Evolutionary conservation across 2,329 filamentous ascomycete species (phyloP), one percentile per base, ranked within the genome.

Genomic region (Stachybotrys chartarum): DNA sequence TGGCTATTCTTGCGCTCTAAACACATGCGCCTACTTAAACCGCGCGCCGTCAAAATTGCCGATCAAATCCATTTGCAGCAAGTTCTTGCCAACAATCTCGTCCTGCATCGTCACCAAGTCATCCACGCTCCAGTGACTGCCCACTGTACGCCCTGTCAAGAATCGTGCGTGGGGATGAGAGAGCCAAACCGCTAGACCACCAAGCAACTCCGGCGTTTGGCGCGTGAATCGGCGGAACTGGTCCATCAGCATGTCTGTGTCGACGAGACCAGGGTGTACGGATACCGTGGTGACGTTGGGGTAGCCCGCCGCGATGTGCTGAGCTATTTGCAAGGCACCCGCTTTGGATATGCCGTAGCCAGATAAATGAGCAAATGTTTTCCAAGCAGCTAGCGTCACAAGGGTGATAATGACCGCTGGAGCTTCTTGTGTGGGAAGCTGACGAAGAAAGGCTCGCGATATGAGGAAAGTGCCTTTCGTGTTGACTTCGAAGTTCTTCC

Each of bases 241-340:
- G 17, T 50, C 48, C 48, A 50, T 50, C n/a, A 50, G 10, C 48
- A 50, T 50, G 48, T 50, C 48, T n/a, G 48, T 50, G n/a, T 50
- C 48, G 8, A 50, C 17, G 10, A 50, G 17, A 11, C 48, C 48
- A 31, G 48, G 48, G n/a, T 50, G 48, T 8, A 50, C 3, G 3
- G 48, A 50, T 2, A 50, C 48, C n/a, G 48, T 30, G 17, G n/a
- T 50, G 48, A 50, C 6, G 48, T 50, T 50, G 48, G 8, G 48
- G 32, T 50, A 50, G 12, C 48, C 48, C 7, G 48, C 48, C 32
- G 48, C 48, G 10, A 50, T 7, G 6, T 50, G 30, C 48, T 50
- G 48, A 31, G 48, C 48, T n/a, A 50, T 3, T 31, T 50, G 48
- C 48, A 50, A 31, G 11, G 48, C 17, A 30, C 17, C 48, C 11